Evolutionary conservation across 106 monocot species (phyloP).

Genomic region (Vanilla planifolia): DNA sequence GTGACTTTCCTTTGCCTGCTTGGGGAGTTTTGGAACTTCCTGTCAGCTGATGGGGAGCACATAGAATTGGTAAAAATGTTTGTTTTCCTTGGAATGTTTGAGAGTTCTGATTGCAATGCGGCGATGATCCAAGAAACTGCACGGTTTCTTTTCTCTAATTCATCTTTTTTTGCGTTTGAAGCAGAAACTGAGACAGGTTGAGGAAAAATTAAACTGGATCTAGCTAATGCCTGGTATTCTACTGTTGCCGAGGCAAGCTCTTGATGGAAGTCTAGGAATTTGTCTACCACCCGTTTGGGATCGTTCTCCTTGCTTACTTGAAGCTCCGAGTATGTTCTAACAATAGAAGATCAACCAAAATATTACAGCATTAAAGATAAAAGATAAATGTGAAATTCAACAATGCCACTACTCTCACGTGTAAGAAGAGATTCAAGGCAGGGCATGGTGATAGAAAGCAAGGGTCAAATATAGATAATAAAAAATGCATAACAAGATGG

Average conservation of each 20-base stretch:
- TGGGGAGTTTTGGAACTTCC: neutral
- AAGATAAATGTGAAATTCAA: too few species aligned
- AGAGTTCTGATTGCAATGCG: constrained; percentile 35
- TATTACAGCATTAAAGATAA: too few species aligned
- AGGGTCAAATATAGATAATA: too few species aligned
- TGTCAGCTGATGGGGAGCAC: neutral
- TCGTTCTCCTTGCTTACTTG: constrained; percentile 32
- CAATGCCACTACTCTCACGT: too few species aligned
- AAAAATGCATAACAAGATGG: too few species aligned
- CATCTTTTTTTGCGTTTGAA: constrained; percentile 20
- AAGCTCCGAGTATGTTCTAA: constrained; percentile 42
- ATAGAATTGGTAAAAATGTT: neutral
- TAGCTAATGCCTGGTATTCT: constrained; percentile 22
- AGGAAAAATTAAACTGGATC: constrained; percentile 1
- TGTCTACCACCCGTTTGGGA: constrained; percentile 24
- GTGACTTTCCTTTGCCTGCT: constrained; percentile 14
- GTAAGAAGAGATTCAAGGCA: too few species aligned
- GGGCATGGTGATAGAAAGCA: too few species aligned
- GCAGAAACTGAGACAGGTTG: constrained; percentile 7
- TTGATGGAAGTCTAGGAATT: constrained; percentile 34
- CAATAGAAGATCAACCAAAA: neutral
- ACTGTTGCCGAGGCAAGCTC: constrained; percentile 23
- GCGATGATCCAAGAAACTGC: constrained; percentile 49
- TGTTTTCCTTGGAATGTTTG: constrained; percentile 7
- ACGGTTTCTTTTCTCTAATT: constrained; percentile 25